Conservation (phyloP, 1,139 yeast species). For the Diutina catenulata region DNA sequence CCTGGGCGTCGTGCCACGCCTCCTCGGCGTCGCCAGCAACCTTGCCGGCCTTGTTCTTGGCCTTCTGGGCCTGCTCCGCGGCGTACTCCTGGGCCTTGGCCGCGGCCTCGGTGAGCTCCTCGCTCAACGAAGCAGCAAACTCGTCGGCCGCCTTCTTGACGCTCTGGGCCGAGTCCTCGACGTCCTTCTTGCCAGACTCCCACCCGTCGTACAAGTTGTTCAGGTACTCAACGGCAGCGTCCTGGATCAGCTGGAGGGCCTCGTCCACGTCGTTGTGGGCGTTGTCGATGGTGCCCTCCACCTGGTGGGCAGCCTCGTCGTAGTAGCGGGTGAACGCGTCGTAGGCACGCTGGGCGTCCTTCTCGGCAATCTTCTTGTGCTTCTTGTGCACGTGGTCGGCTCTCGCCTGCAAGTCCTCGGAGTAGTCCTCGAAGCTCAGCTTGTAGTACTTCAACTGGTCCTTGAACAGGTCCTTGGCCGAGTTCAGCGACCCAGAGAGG, state of each 20-base stretch:
- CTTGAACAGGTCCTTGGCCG: constrained; percentile 6
- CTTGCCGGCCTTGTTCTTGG: background rate
- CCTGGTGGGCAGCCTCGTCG: constrained; percentile 21
- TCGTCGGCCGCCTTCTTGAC: constrained; percentile 13
- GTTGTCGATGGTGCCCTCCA: constrained; percentile 15
- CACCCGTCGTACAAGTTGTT: constrained; percentile 10
- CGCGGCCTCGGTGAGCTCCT: background rate
- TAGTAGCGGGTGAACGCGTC: constrained; percentile 28
- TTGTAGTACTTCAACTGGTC: constrained; percentile 13
- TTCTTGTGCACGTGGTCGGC: constrained; percentile 6
- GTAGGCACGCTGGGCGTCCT: constrained; percentile 13
- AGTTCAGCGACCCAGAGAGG: background rate
- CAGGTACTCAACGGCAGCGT: constrained; percentile 15
- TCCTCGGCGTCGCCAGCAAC: background rate
- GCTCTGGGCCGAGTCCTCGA: constrained; percentile 11
- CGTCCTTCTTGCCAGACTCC: constrained; percentile 9
- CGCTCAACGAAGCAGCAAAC: constrained; percentile 5
- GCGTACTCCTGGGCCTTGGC: background rate
- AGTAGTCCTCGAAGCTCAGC: constrained; percentile 13
- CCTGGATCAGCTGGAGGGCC: constrained; percentile 14
- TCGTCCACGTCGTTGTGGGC: constrained; percentile 13
- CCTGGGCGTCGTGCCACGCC: background rate
- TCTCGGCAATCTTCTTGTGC: constrained; percentile 13
- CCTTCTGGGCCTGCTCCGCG: background rate
- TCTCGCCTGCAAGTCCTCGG: constrained; percentile 9